A percentile compares a stretch with the other conserved stretches of the same genome.
Conservation (phyloP, 768 basidiomycete species). For the Boletus vermiculosoides region DNA sequence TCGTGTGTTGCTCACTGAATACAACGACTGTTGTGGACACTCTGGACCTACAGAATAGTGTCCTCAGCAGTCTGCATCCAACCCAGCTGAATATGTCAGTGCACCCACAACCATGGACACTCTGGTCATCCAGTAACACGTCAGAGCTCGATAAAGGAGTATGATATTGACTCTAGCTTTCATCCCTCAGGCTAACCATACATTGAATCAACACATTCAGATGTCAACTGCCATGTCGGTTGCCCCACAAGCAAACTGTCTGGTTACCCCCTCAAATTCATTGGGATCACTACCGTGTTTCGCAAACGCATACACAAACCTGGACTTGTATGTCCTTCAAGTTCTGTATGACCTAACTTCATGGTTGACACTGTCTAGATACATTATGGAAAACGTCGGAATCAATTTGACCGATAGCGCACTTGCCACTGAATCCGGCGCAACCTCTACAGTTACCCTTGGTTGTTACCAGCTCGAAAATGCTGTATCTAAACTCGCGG, state of each 20-base stretch:
- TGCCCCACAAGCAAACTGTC: background rate
- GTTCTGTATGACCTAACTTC: background rate
- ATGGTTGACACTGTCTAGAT: background rate
- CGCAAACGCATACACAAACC: too few species aligned
- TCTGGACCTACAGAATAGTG: background rate
- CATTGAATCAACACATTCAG: background rate
- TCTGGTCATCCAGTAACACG: background rate
- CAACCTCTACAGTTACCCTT: too few species aligned
- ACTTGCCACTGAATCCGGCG: too few species aligned
- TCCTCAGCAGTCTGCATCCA: background rate
- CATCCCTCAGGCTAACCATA: background rate
- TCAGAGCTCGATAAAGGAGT: background rate
- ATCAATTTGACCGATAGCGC: too few species aligned
- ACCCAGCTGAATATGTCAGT: background rate
- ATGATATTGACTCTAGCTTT: background rate
- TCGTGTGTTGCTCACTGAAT: background rate
- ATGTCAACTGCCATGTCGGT: background rate
- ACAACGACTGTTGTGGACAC: background rate
- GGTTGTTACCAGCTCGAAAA: too few species aligned
- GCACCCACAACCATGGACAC: background rate
- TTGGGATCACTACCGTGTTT: too few species aligned
- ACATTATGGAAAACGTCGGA: too few species aligned
- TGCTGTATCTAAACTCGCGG: too few species aligned
- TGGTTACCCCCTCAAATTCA: background rate
- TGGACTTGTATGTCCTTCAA: background rate